phyloP scores from a whole-genome alignment of 2,329 filamentous ascomycete species.

The Exophiala sideris region DNA sequence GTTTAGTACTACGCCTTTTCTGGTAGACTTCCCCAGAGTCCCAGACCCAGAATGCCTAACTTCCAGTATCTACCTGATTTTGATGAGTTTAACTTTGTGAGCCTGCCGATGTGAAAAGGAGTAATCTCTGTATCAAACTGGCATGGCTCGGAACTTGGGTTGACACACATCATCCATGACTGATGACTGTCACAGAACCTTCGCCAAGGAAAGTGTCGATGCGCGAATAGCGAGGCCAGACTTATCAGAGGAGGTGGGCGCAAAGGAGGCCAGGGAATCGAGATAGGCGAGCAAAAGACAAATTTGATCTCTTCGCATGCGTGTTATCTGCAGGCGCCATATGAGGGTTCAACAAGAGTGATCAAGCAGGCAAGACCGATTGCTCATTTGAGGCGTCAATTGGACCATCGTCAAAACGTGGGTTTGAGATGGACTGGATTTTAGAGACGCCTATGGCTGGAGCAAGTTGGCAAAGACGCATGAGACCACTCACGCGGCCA shows the following conservation, averaged over 20 bases:
- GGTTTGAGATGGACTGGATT: slow-evolving; percentile 20
- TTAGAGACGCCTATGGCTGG: slow-evolving; percentile 18
- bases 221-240: not conserved
- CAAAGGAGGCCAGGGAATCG: not conserved
- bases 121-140: not conserved
- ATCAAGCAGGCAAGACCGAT: slow-evolving; percentile 10
- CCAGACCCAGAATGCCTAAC: not conserved
- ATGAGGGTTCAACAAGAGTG: slow-evolving; percentile 11
- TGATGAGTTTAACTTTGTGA: not conserved
- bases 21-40: not conserved
- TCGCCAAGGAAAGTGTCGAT: not conserved
- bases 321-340: slow-evolving; percentile 14
- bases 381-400: slow-evolving; percentile 9
- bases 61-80: not conserved
- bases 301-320: not conserved
- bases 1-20: not conserved
- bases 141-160: not conserved
- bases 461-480: slow-evolving; percentile 17
- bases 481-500: slow-evolving; percentile 20
- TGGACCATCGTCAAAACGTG: slow-evolving; percentile 11
- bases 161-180: slow-evolving; percentile 1
- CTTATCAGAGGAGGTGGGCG: not conserved
- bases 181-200: not conserved
- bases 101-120: not conserved
- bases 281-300: not conserved